Evolutionary conservation across 2,329 filamentous ascomycete species (phyloP).

Genomic region (Aspergillus calidoustus): DNA sequence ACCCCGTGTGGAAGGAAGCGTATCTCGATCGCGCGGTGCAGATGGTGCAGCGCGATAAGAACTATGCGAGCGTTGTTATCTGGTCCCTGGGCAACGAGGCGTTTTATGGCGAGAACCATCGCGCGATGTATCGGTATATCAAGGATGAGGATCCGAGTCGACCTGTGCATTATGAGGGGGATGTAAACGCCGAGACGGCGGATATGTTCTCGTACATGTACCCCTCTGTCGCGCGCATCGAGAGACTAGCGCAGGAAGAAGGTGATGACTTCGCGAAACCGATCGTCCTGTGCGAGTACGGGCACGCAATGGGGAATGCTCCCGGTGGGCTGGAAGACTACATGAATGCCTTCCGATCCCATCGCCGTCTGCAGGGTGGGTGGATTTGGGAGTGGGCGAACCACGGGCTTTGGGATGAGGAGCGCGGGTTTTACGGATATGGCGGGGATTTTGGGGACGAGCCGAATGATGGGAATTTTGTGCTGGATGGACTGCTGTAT

Average conservation of each 20-base stretch:
- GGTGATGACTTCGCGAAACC: slow-evolving; percentile 43
- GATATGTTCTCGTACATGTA: slow-evolving; percentile 75
- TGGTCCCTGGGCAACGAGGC: slow-evolving; percentile 77
- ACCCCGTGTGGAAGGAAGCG: slow-evolving; percentile 48
- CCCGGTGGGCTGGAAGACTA: slow-evolving; percentile 73
- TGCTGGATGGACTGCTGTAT: slow-evolving; percentile 63
- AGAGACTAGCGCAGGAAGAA: slow-evolving; percentile 50
- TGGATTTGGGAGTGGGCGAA: slow-evolving; percentile 72
- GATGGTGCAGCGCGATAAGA: slow-evolving; percentile 70
- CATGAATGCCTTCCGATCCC: slow-evolving; percentile 63
- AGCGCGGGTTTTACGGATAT: slow-evolving; percentile 57
- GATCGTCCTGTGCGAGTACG: slow-evolving; percentile 52
- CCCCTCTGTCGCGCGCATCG: slow-evolving; percentile 57
- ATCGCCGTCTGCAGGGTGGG: slow-evolving; percentile 68
- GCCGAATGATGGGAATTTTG: slow-evolving; percentile 65
- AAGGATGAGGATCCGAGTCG: slow-evolving; percentile 62
- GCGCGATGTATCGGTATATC: slow-evolving; percentile 68
- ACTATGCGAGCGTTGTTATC: slow-evolving; percentile 71
- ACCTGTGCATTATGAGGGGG: slow-evolving; percentile 70
- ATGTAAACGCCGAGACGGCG: slow-evolving; percentile 61
- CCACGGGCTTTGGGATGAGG: slow-evolving; percentile 57
- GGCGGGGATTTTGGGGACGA: slow-evolving; percentile 66
- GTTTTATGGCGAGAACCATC: slow-evolving; percentile 71
- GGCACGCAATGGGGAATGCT: slow-evolving; percentile 74
- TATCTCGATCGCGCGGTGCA: slow-evolving; percentile 71